Evolutionary conservation across 1,139 yeast species (phyloP), one percentile per base, ranked within the genome.

Genomic region (Saccharomyces hybrid): DNA sequence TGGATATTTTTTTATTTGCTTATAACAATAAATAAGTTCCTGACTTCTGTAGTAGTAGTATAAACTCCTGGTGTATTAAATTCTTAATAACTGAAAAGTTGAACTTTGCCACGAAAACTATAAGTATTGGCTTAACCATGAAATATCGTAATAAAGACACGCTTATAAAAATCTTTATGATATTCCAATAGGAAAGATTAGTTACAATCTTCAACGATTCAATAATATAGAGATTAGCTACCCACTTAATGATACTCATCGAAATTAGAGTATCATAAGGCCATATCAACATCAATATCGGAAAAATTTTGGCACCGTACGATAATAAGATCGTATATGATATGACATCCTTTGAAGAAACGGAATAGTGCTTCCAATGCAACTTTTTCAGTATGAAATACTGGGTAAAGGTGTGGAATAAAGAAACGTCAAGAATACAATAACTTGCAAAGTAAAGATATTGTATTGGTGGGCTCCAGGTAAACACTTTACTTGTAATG

Each of bases 231-330:
- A 86, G 68, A 50, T 79, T 78, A 0, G 88, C 86, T 4, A 86
- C 79, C 64, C 82, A 73, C 55, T 80, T 81, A 30, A 87, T 84
- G 14, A 84, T 74, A 16, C 76, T 75, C 13, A 84, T 78, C 0
- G 88, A 86, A 6, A 85, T 76, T 0, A 87, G 78, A 6, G 88
- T 79, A 65, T 93, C 97, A 66, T 93, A 93, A 1, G 96, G 93
- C 99, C 99, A 93, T 41, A 95, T 91, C 42, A 93, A 76, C 91
- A 91, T 91, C 38, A 93, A 75, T n/a, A 95, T 86, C 0, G 99
- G 99, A 59, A 91, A 85, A 26, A 93, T 75, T 65, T 86, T 88
- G 46, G 93, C 83, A 0, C 89, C 82, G 48, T 88, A 83, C 0
- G 97, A 83, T 2, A 89, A 78, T 49, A 90, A 68, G 1, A 89